Conservation (phyloP, 2,329 filamentous ascomycete genomes). For the Blastomyces gilchristii region DNA sequence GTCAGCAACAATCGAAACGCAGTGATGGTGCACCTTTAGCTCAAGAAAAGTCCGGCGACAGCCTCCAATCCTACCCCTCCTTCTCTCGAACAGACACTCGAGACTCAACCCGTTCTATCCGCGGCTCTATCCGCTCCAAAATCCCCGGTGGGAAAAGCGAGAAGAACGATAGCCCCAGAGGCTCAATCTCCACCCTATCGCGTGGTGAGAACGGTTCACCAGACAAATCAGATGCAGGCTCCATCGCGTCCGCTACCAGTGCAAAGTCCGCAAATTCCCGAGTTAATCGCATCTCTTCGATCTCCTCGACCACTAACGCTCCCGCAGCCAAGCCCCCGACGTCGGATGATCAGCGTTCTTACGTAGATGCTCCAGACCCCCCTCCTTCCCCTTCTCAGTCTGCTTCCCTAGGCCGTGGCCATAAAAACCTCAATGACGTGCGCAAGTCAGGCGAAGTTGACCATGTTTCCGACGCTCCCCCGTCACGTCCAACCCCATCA, state of each 20-base stretch:
- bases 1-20: slow-evolving; percentile 43
- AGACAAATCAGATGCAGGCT: slow-evolving; percentile 64
- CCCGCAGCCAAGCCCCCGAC: slow-evolving; percentile 29
- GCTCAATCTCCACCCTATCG: slow-evolving; percentile 55
- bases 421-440: slow-evolving; percentile 68
- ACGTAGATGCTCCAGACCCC: slow-evolving; percentile 43
- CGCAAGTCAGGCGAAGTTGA: slow-evolving; percentile 86
- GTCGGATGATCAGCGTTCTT: slow-evolving; percentile 34
- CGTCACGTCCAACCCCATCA: slow-evolving; percentile 52
- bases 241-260: slow-evolving; percentile 61
- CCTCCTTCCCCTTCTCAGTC: slow-evolving; percentile 86
- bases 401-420: slow-evolving; percentile 58
- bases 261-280: slow-evolving; percentile 40
- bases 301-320: slow-evolving; percentile 18
- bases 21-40: slow-evolving; percentile 43
- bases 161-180: slow-evolving; percentile 70
- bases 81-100: slow-evolving; percentile 89
- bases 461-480: slow-evolving; percentile 83
- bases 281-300: slow-evolving; percentile 32
- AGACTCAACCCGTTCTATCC: slow-evolving; percentile 78
- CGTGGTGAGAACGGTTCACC: slow-evolving; percentile 45
- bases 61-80: slow-evolving; percentile 77
- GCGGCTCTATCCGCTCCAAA: slow-evolving; percentile 72
- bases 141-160: slow-evolving; percentile 54
- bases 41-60: slow-evolving; percentile 35